Base-by-base conservation (phyloP, 2,329 filamentous ascomycete species). In the Calonectria naviculata region DNA sequence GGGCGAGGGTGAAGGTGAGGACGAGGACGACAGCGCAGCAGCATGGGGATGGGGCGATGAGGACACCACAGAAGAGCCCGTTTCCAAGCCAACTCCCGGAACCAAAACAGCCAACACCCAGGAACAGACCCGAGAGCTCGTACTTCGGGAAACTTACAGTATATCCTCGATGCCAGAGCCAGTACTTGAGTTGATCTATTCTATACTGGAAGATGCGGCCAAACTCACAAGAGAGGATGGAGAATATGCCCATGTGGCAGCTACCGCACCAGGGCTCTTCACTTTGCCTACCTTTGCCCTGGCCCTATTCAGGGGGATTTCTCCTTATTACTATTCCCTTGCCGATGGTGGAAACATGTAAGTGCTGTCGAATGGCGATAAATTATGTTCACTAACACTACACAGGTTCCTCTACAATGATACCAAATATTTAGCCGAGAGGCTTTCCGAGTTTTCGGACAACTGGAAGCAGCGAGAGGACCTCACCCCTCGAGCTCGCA, bases 31-130 rank as follows among this genome's bases (percentile, higher is more conserved):
- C 26, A 83, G 83, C 5, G 87, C 86, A 17, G 94, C 94, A 71
- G 94, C 94, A 34, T 97, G 94, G 93, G 94, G 94, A 38, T 97
- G 94, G 94, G 94, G 90, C n/a, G 94, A 90, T 31, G 87, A 96
- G 31, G 93, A 93, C 19, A 52, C 74, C 19, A 47, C 76, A 49
- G 73, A 78, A 36, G 79, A 77, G 17, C 73, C 79, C 36, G 73
- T 78, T 21, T 65, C 71, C 15, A 42, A 68, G 9, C 68, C 75
- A 10, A 41, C 68, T 46, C 26, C 63, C 15, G 26, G 72, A 71
- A 19, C 52, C 46, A 67, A 75, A 62, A 7, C 77, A 46, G 38
- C 73, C 29, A 74, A 78, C 36, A 49, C 77, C 8, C 76, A 82
- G 34, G 65, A 73, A 5, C 71, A 86, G 47, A 85, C 87, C 10